A percentile compares a stretch with the other conserved stretches of the same genome.
Evolutionary conservation across 352 stramenopile genomes (phyloP).

Genomic region (Globisporangium sylvaticum): DNA sequence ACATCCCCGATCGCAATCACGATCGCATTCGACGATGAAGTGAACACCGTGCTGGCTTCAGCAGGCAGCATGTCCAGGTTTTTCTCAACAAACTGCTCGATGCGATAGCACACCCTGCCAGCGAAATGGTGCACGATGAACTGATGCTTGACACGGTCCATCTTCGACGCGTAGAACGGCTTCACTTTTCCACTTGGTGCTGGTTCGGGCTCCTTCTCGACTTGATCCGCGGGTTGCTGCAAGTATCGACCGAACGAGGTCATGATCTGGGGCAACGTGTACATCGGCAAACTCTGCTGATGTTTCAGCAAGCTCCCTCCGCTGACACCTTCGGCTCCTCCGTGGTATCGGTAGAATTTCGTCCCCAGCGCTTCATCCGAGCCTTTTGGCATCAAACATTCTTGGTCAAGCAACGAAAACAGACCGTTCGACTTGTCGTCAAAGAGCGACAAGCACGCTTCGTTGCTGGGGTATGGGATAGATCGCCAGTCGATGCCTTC

Average conservation of each 20-base stretch:
- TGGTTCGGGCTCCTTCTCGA: slow-evolving; percentile 33
- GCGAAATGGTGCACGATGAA: slow-evolving; percentile 85
- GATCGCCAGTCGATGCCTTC: slow-evolving; percentile 86
- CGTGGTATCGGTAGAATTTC: slow-evolving; percentile 82
- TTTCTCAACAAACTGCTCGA: slow-evolving; percentile 84
- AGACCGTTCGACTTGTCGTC: slow-evolving; percentile 78
- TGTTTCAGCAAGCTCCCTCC: slow-evolving; percentile 22
- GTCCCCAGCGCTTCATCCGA: slow-evolving; percentile 74
- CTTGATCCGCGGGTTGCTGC: slow-evolving; percentile 34
- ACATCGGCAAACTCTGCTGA: slow-evolving; percentile 41
- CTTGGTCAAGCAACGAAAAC: slow-evolving; percentile 80
- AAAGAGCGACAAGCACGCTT: slow-evolving; percentile 73
- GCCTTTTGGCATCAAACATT: slow-evolving; percentile 81
- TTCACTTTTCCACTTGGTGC: slow-evolving; percentile 25
- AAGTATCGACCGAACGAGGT: slow-evolving; percentile 70
- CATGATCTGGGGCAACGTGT: slow-evolving; percentile 50
- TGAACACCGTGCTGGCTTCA: slow-evolving; percentile 51
- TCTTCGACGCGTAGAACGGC: slow-evolving; percentile 77
- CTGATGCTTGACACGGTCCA: slow-evolving; percentile 76
- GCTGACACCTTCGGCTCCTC: slow-evolving; percentile 22
- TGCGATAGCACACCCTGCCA: slow-evolving; percentile 67
- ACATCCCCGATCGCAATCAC: slow-evolving; percentile 51
- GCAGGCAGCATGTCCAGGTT: slow-evolving; percentile 80
- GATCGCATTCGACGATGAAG: slow-evolving; percentile 57
- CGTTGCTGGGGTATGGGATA: slow-evolving; percentile 79